Conservation (phyloP, 352 stramenopile genomes). For the Globisporangium takayamanum region DNA sequence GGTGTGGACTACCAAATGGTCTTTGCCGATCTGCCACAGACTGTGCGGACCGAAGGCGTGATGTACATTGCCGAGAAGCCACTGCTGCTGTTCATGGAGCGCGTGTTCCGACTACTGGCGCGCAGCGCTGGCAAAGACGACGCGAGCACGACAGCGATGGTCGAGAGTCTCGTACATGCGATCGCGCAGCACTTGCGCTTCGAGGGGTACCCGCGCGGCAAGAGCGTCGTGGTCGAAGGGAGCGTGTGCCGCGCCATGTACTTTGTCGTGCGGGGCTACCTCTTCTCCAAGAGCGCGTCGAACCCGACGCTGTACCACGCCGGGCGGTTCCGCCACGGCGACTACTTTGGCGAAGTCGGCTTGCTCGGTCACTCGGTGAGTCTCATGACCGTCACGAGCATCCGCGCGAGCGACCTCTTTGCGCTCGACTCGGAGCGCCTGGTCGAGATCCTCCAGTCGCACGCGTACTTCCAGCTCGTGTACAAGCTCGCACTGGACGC, state of each 20-base stretch:
- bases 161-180: conserved; percentile 19
- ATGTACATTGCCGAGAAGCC: conserved; percentile 37
- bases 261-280: conserved; percentile 55
- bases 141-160: not conserved
- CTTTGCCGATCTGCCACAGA: conserved; percentile 44
- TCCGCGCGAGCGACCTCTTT: conserved; percentile 59
- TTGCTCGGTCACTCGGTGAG: conserved; percentile 51
- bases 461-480: conserved; percentile 38
- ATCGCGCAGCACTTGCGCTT: conserved; percentile 53
- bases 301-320: conserved; percentile 45
- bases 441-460: conserved; percentile 27
- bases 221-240: conserved; percentile 53
- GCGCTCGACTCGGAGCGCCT: conserved; percentile 43
- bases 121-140: conserved; percentile 2
- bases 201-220: conserved; percentile 51
- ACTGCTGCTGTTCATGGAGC: conserved; percentile 29
- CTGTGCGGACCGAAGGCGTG: conserved; percentile 44
- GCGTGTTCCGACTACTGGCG: conserved; percentile 34
- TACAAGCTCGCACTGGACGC: conserved; percentile 37
- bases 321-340: conserved; percentile 32
- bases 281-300: conserved; percentile 43
- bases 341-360: conserved; percentile 53
- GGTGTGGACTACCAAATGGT: conserved; percentile 50
- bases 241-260: conserved; percentile 58
- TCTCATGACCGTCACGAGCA: conserved; percentile 38